Percentiles rank a stretch among this genome's conserved stretches.
These are phyloP conservation scores for Chenopodium formosanum DNA, from an alignment of 148 eudicot genomes.

Conservation along the genomic window DNA sequence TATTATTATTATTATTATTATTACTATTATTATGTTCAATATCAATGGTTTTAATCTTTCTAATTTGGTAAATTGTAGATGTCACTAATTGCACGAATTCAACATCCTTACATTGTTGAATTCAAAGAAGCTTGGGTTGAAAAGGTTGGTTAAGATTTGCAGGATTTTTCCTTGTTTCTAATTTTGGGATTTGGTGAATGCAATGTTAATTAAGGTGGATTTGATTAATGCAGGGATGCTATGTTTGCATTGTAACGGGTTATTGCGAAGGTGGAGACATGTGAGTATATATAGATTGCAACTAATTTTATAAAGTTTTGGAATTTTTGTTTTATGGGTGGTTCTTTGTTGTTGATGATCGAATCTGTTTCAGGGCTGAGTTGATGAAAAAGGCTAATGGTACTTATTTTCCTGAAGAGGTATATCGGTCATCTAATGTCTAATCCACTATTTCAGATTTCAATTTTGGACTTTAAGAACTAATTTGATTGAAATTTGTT, in stretches of 20 bases:
- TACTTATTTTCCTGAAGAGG: conserved; percentile 90
- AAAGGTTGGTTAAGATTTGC: conserved; percentile 51
- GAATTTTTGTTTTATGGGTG: not conserved
- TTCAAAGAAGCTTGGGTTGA: conserved; percentile 99
- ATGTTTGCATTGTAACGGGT: conserved; percentile 97
- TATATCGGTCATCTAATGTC: conserved; percentile 22
- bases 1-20: too few relatives aligned
- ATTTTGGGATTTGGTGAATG: too few relatives aligned
- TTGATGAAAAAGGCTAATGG: conserved; percentile 85
- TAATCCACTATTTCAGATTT: not conserved
- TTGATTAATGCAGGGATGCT: conserved; percentile 70
- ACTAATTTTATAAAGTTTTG: not conserved
- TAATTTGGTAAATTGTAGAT: conserved; percentile 42
- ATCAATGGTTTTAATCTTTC: not conserved
- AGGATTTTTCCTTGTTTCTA: not conserved
- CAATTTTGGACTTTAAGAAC: not conserved
- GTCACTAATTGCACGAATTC: conserved; percentile 92
- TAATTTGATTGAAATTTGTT: conserved; percentile 7
- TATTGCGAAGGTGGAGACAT: conserved; percentile 99
- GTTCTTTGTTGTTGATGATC: conserved; percentile 8
- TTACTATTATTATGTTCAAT: not conserved
- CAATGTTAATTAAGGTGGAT: conserved; percentile 1
- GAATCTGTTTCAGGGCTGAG: conserved; percentile 64
- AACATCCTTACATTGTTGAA: conserved; percentile 92
- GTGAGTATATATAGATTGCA: conserved; percentile 54